Percentiles rank a stretch among this genome's conserved stretches.
Conservation (phyloP, 768 basidiomycete species). For the Termitomyces bulborhizus region DNA sequence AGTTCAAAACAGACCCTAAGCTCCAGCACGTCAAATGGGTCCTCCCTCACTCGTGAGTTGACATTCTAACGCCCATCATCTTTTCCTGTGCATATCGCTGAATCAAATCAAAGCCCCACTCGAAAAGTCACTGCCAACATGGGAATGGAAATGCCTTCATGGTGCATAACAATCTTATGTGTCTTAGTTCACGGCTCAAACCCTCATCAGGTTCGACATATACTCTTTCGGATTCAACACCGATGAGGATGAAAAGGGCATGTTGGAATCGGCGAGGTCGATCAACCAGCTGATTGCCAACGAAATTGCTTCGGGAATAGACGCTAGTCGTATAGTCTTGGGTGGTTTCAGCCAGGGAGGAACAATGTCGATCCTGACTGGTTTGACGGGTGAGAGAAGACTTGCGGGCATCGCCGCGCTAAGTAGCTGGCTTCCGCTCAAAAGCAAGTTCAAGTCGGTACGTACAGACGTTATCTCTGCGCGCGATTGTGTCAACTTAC, state of each 20-base stretch:
- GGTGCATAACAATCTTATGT: conserved; percentile 33
- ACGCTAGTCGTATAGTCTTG: conserved; percentile 66
- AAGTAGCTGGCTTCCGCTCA: conserved; percentile 77
- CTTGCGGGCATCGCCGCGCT: conserved; percentile 68
- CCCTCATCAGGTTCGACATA: conserved; percentile 66
- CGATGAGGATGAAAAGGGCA: conserved; percentile 71
- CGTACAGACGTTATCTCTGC: conserved; percentile 13
- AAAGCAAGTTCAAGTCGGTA: conserved; percentile 59
- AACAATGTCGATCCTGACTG: conserved; percentile 72
- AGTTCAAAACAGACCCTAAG: conserved; percentile 46
- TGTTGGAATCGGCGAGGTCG: conserved; percentile 55
- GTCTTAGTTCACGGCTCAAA: conserved; percentile 1
- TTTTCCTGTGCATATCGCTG: not conserved
- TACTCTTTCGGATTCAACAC: conserved; percentile 52
- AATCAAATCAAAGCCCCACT: conserved; percentile 30
- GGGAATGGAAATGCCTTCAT: conserved; percentile 71
- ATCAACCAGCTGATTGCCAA: conserved; percentile 66
- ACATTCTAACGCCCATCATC: not conserved
- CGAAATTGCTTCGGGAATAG: conserved; percentile 69
- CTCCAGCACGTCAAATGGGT: conserved; percentile 86
- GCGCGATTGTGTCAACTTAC: not conserved
- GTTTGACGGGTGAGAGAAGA: conserved; percentile 58
- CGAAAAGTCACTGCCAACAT: conserved; percentile 71
- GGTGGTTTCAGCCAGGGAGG: conserved; percentile 90
- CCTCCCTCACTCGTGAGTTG: conserved; percentile 70